Evolutionary conservation across 306 rosid genomes (phyloP), one percentile per base, ranked within the genome.

Genomic region (Vigna hirtella): DNA sequence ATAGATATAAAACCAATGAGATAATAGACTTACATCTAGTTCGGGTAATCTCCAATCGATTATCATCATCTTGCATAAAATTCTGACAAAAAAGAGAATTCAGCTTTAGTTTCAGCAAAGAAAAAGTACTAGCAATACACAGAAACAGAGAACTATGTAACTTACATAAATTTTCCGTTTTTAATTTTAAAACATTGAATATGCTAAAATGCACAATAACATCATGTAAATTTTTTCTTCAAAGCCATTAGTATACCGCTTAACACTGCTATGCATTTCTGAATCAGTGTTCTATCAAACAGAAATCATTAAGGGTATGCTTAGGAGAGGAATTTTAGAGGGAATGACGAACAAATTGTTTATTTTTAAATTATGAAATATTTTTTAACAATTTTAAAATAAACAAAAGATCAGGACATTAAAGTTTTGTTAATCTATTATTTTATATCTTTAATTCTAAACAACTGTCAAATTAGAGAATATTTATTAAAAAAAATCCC

Each of bases 31-130:
- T 90, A 93, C 99, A 86, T 91, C 88, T 88, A 70, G 90, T 86
- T 50, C 94, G 91, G 18, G 96, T 89, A n/a, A 88, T 82, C 81
- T 93, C 98, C 87, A 96, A 82, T 32, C 83, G 93, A 78, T 59
- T 81, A 82, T 93, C 96, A 49, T 86, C 99, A 20, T 96, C 98
- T 63, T 81, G 93, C 82, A 83, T 67, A 85, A 85, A 88, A 81
- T 82, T 88, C 93, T 93, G 91, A 77, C 58, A 76, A 52, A 82
- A 30, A 80, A 17, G 42, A 77, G 12, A 70, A 74, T 42, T 67
- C 56, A 53, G 22, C 40, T 36, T 74, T n/a, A 45, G 56, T 34
- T 67, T 74, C 36, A 57, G 74, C 48, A 58, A 47, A 77, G 26
- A 73, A 42, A 61, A 18, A 1, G 10, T 7, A 64, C 36, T 36